Base-by-base conservation (phyloP, 148 eudicot species). In the Linanthus parryae region DNA sequence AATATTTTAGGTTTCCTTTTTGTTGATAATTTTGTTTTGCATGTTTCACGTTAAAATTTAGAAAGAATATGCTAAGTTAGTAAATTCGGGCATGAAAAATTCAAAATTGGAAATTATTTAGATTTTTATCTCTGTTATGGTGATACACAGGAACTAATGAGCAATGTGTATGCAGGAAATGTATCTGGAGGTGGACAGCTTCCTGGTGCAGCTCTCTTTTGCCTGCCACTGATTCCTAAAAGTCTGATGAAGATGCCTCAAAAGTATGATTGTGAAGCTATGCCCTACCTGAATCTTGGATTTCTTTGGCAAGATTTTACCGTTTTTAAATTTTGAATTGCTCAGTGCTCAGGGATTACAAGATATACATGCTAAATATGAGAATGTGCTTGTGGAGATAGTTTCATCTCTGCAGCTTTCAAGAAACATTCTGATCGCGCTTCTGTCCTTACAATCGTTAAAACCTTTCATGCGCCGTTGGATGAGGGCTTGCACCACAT, bases 201-300 rank as follows among this genome's bases (percentile, higher is more conserved):
- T 61, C 92, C 99, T 44, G 99, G 91, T 68, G 94, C 95, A 47
- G 88, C 96, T 61, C 69, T 94, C 12, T 72, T 82, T 71, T 73
- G 67, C 57, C 64, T 75, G 60, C 64, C 85, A 25, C 56, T 66
- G 49, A 58, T 55, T 67, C 58, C 61, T 55, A 75, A 74, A 64
- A 80, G 76, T 59, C 36, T 37, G 59, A 56, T 10, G 57, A 53
- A 23, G 72, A 70, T 47, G 64, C 49, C 23, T 59, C 64, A 48
- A 68, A 73, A 67, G 96, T 88, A 81, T 73, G 74, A 54, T 52
- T 46, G 16, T 26, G 29, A 21, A 17, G 3, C 41, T 54, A 31
- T 20, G 37, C 19, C 48, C 19, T 15, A 28, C 35, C 57, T 26
- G 2, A 54, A 31, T 36, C 48, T 44, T 44, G 12, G 19, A 20